Evolutionary conservation across 768 basidiomycete species (phyloP), one percentile per base, ranked within the genome.

Genomic region (Leccinum incarnatum): DNA sequence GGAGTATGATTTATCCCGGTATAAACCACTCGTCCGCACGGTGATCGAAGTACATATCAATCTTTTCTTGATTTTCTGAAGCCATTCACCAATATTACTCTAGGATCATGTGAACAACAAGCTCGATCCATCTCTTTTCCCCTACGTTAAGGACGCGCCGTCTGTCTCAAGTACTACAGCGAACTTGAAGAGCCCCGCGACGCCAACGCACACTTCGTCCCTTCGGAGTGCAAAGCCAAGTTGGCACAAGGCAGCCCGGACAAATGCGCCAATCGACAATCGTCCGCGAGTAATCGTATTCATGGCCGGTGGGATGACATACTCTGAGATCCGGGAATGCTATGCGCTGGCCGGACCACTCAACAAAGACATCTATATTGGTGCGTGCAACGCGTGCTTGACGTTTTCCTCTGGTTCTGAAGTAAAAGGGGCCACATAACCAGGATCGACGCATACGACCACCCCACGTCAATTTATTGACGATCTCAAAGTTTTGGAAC

Each of bases 1-100:
- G 60, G 95, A 97, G 66, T 99, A 98, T 69, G 96, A 98, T 63
- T 83, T 99, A 32, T 98, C 96, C 17, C 83, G 97, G 58, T 99
- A 85, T 75, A 94, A 90, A 68, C 97, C 97, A 7, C 76, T 87
- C 2, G 71, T 98, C 29, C 85, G 83, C 64, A 83, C 86, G 3
- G 81, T 98, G 59, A 75, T 99, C 19, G 93, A 97, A 80, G 95
- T 95, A 70, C 14, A 69, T 54, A 25, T 42, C 9, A 15, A n/a
- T 32, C 27, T 42, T 54, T 1, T 9, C 21, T 54, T 30, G 47
- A 1, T 36, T 51, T 46, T 36, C 3, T 40, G 14, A 21, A 32
- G 30, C 2, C 37, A 32, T 61, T 52, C 57, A 49, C 42, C 1
- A 46, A 54, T 55, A 29, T 40, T 42, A 12, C 21, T 49, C 2